phyloP scores from a whole-genome alignment of 192 early-diverging fungal species.

The Podila verticillata region DNA sequence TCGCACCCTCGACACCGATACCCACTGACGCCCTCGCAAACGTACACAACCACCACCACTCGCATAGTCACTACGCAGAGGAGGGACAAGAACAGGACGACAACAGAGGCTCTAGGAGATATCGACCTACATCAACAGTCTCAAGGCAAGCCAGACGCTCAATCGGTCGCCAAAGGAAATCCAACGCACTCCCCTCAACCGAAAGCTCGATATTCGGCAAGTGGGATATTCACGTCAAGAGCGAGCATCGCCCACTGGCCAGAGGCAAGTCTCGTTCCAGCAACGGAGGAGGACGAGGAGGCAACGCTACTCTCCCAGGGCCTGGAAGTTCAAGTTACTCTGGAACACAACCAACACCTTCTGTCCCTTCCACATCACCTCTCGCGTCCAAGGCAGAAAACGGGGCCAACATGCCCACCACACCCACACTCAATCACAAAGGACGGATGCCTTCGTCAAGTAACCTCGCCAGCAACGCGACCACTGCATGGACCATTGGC shows the following conservation, averaged over 20 bases:
- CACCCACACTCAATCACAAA: not conserved
- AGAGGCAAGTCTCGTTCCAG: constrained; percentile 9
- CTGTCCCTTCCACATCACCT: not conserved
- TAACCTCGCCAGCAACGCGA: constrained; percentile 3
- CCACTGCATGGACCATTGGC: constrained; percentile 12
- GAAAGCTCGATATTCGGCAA: constrained; percentile 27
- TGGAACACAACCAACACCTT: not conserved
- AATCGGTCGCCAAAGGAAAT: not conserved
- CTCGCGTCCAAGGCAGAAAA: not conserved
- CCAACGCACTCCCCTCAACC: not conserved
- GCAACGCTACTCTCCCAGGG: not conserved
- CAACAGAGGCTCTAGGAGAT: not conserved
- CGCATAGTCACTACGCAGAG: not conserved
- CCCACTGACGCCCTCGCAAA: not conserved
- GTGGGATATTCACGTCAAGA: constrained; percentile 36
- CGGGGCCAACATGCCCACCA: not conserved
- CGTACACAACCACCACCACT: not conserved
- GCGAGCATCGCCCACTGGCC: constrained; percentile 11
- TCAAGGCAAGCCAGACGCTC: not conserved
- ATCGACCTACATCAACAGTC: not conserved
- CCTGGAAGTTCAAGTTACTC: not conserved
- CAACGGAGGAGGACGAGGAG: constrained; percentile 1
- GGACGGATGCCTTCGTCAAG: constrained; percentile 5
- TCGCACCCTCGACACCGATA: not conserved
- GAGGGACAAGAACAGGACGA: not conserved